These are phyloP conservation scores for Periconia digitata DNA, from an alignment of 2,329 filamentous ascomycete genomes.

Conservation along the genomic window DNA sequence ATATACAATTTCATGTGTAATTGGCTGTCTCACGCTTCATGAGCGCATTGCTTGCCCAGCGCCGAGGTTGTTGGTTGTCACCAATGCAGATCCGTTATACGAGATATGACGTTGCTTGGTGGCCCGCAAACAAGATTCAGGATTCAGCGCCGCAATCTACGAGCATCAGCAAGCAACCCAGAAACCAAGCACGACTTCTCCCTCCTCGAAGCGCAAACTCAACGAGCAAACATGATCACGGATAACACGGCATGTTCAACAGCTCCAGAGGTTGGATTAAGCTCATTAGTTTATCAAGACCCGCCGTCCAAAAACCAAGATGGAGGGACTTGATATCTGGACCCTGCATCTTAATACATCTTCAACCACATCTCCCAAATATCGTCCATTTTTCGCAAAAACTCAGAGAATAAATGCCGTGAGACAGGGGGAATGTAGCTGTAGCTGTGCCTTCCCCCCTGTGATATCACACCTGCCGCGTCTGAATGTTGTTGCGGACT, in stretches of 20 bases:
- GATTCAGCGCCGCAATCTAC: too few relatives aligned
- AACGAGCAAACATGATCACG: background rate
- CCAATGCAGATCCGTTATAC: background rate
- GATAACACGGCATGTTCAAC: constrained; percentile 13
- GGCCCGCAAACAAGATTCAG: background rate
- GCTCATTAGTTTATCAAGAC: constrained; percentile 21
- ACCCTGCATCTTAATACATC: background rate
- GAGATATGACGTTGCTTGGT: background rate
- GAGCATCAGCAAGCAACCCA: background rate
- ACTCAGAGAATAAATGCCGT: background rate
- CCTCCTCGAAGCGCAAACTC: background rate
- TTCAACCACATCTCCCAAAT: background rate
- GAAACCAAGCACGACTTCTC: background rate
- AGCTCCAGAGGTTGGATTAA: constrained; percentile 14
- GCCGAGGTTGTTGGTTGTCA: background rate
- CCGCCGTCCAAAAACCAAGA: background rate
- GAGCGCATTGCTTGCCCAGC: background rate
- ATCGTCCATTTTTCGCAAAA: background rate
- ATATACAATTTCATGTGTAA: background rate
- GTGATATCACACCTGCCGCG: constrained; percentile 18
- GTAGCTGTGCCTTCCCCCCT: background rate
- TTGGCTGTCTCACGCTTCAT: background rate
- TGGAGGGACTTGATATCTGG: background rate
- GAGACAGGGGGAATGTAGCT: background rate
- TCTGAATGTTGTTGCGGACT: constrained; percentile 9